Evolutionary conservation across 768 basidiomycete species (phyloP).

Genomic region (Naganishia antarctica): DNA sequence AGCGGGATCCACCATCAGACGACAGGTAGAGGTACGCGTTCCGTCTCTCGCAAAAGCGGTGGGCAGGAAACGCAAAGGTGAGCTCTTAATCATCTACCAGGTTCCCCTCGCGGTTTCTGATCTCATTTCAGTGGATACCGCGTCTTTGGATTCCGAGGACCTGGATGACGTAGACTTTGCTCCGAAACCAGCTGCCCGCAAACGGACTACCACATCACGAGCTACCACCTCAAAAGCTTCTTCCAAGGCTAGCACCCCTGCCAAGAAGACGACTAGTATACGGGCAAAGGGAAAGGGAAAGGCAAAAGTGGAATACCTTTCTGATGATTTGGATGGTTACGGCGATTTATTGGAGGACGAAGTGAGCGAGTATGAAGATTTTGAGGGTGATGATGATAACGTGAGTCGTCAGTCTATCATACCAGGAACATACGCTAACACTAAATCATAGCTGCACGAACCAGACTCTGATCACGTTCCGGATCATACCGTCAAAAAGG

Average conservation of each 20-base stretch:
- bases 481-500: constrained; percentile 14
- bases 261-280: constrained; percentile 1
- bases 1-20: neutral
- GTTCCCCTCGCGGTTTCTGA: neutral
- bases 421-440: no score
- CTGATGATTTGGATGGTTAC: constrained; percentile 20
- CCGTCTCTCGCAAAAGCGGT: neutral
- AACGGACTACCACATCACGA: neutral
- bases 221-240: constrained; percentile 1
- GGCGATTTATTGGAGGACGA: neutral
- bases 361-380: constrained; percentile 21
- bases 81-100: neutral
- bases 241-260: constrained; percentile 10
- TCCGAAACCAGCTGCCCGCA: neutral
- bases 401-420: no score
- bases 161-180: constrained; percentile 2
- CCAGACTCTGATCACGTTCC: constrained; percentile 16
- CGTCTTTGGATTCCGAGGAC: neutral
- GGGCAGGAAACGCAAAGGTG: constrained; percentile 5
- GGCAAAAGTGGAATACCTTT: constrained; percentile 38
- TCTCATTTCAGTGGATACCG: neutral
- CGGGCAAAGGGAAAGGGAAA: constrained; percentile 41
- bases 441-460: constrained; percentile 11
- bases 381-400: constrained; percentile 13
- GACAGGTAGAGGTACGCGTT: constrained; percentile 7